phyloP scores from a whole-genome alignment of 2,329 filamentous ascomycete species.

The Colletotrichum falcatum region DNA sequence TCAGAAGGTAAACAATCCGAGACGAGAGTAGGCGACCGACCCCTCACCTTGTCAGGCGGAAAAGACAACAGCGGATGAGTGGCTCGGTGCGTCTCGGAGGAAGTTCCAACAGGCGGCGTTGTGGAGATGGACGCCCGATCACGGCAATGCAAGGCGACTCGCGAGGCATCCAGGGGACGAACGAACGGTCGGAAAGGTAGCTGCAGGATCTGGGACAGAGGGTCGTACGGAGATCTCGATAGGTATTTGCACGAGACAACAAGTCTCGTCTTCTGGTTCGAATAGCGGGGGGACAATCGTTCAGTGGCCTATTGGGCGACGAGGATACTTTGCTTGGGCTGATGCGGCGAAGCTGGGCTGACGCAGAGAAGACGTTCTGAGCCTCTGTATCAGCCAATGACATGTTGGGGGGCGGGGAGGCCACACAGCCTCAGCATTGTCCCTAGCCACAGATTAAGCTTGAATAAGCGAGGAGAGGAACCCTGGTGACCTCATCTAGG shows the following conservation, averaged over 20 bases:
- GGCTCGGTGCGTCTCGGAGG: background rate
- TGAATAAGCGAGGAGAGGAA: slow-evolving; percentile 13
- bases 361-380: background rate
- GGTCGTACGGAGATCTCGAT: background rate
- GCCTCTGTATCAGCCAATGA: background rate
- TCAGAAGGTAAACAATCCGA: slow-evolving; percentile 3
- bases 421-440: background rate
- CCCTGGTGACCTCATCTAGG: background rate
- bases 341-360: background rate
- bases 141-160: slow-evolving; percentile 26
- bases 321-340: background rate
- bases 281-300: background rate
- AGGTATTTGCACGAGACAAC: background rate
- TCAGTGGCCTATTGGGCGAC: background rate
- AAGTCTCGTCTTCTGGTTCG: background rate
- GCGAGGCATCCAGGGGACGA: slow-evolving; percentile 30
- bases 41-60: slow-evolving; percentile 2
- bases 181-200: background rate
- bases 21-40: background rate
- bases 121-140: background rate
- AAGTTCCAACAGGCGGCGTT: background rate
- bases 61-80: background rate
- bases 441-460: slow-evolving; percentile 15
- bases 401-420: background rate
- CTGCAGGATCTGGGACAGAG: slow-evolving; percentile 9